Evolutionary conservation across 1,284 basidiomycete species (phyloP).

Genomic region (Phaffia rhodozyma): DNA sequence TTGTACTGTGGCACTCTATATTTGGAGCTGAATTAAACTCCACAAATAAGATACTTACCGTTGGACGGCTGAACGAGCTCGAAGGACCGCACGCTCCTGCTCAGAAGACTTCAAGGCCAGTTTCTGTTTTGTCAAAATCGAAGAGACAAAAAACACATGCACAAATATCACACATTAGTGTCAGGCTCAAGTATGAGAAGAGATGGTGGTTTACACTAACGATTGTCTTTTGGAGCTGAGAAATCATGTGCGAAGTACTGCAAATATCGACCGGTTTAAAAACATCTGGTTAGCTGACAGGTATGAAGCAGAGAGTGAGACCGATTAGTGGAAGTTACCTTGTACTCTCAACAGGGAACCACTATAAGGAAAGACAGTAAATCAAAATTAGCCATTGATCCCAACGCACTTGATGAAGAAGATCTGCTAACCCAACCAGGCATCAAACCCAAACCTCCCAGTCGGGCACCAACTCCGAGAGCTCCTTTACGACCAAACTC

Average conservation of each 20-base stretch:
- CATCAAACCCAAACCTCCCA: slow-evolving; percentile 88
- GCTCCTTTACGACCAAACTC: slow-evolving; percentile 92
- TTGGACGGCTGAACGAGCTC: slow-evolving; percentile 80
- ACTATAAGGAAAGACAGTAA: slow-evolving; percentile 39
- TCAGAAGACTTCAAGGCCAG: slow-evolving; percentile 78
- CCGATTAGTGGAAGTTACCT: slow-evolving; percentile 35
- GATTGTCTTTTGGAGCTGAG: slow-evolving; percentile 82
- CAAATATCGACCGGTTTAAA: background rate
- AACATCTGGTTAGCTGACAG: background rate
- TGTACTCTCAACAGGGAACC: slow-evolving; percentile 90
- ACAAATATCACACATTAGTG: too few relatives aligned
- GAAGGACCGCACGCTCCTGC: slow-evolving; percentile 77
- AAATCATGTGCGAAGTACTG: slow-evolving; percentile 58
- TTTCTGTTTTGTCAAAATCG: slow-evolving; percentile 36
- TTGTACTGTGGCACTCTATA: background rate
- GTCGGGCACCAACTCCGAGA: slow-evolving; percentile 78
- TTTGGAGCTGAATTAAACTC: background rate
- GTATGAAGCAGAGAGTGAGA: too few relatives aligned
- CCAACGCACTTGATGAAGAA: background rate
- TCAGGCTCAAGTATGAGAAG: background rate
- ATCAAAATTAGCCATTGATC: too few relatives aligned
- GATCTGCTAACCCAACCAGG: slow-evolving; percentile 70
- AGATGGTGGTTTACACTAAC: background rate
- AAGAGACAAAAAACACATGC: background rate
- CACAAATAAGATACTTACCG: slow-evolving; percentile 34